Evolutionary conservation across 139 green algal species (phyloP).

Genomic region (Pedinophyceae sp.): DNA sequence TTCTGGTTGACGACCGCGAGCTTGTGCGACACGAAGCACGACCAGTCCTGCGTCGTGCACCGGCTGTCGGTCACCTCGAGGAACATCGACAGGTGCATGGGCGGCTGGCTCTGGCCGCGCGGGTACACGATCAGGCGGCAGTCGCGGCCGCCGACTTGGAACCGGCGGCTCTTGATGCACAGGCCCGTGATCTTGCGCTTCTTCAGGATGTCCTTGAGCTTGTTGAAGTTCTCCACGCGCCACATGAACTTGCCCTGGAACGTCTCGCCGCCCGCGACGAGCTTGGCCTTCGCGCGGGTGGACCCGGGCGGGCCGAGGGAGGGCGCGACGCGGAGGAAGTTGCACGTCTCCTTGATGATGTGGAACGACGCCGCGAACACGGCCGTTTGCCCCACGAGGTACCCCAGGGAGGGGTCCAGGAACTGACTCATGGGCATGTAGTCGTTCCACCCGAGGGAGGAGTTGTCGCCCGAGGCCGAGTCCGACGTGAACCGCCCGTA

Average conservation of each 20-base stretch:
- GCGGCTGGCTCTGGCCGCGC: slow-evolving; percentile 39
- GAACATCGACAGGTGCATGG: slow-evolving; percentile 50
- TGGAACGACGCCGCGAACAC: slow-evolving; percentile 39
- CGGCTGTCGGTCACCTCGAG: slow-evolving; percentile 45
- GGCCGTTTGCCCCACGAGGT: slow-evolving; percentile 24
- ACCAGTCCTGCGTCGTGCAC: slow-evolving; percentile 24
- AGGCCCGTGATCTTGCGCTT: slow-evolving; percentile 65
- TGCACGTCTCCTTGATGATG: slow-evolving; percentile 43
- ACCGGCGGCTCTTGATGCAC: slow-evolving; percentile 49
- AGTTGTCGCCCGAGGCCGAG: slow-evolving; percentile 43
- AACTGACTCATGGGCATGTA: slow-evolving; percentile 44
- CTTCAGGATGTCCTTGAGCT: slow-evolving; percentile 60
- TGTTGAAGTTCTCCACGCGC: slow-evolving; percentile 57
- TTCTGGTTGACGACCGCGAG: slow-evolving; percentile 48
- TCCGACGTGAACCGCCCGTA: slow-evolving; percentile 50
- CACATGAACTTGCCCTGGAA: slow-evolving; percentile 42
- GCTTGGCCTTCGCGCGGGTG: slow-evolving; percentile 5
- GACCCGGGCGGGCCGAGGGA: neutral
- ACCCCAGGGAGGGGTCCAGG: slow-evolving; percentile 8
- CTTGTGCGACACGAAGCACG: slow-evolving; percentile 47
- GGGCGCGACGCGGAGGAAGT: slow-evolving; percentile 17
- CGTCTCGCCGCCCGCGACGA: slow-evolving; percentile 9
- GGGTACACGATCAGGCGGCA: slow-evolving; percentile 56
- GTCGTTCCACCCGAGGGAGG: slow-evolving; percentile 58
- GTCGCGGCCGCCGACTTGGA: slow-evolving; percentile 36